These are phyloP conservation scores for Diaporthe sp. DNA, from an alignment of 2,329 filamentous ascomycete species.

Conservation along the genomic window DNA sequence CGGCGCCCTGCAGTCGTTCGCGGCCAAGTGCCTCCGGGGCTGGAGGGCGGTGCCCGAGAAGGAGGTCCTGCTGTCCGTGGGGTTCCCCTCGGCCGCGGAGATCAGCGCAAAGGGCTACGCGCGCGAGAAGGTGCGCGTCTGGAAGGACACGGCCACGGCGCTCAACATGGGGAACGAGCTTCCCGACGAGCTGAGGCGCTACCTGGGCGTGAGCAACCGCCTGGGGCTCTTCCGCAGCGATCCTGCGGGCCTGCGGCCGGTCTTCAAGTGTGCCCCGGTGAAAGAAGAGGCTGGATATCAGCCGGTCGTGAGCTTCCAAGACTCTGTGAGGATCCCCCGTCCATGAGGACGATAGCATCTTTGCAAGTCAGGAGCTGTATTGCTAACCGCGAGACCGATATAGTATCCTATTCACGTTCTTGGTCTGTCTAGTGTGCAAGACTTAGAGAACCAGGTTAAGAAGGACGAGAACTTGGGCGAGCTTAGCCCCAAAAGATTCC, in stretches of 20 bases:
- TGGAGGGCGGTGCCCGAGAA: constrained; percentile 66
- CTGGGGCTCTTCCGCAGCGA: constrained; percentile 79
- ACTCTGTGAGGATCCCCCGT: constrained; percentile 67
- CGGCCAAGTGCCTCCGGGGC: constrained; percentile 65
- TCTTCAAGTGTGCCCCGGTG: constrained; percentile 71
- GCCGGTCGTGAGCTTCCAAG: constrained; percentile 76
- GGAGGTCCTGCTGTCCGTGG: constrained; percentile 76
- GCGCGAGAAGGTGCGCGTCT: constrained; percentile 73
- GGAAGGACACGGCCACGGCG: constrained; percentile 68
- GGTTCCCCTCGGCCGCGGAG: constrained; percentile 68
- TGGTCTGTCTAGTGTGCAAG: constrained; percentile 73
- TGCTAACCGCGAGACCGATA: constrained; percentile 9
- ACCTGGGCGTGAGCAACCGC: constrained; percentile 75
- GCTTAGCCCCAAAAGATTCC: constrained; percentile 74
- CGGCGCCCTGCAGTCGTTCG: constrained; percentile 58
- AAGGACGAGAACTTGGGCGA: constrained; percentile 60
- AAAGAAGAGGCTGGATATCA: constrained; percentile 72
- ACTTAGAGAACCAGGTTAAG: constrained; percentile 68
- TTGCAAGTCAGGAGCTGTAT: background rate
- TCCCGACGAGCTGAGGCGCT: constrained; percentile 72
- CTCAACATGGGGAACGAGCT: constrained; percentile 71
- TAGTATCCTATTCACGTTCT: constrained; percentile 79
- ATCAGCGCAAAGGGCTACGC: constrained; percentile 70
- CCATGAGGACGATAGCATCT: background rate
- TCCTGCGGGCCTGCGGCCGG: constrained; percentile 66